Evolutionary conservation across 2,329 filamentous ascomycete species (phyloP).

Genomic region (Trichocomaceae sp.): DNA sequence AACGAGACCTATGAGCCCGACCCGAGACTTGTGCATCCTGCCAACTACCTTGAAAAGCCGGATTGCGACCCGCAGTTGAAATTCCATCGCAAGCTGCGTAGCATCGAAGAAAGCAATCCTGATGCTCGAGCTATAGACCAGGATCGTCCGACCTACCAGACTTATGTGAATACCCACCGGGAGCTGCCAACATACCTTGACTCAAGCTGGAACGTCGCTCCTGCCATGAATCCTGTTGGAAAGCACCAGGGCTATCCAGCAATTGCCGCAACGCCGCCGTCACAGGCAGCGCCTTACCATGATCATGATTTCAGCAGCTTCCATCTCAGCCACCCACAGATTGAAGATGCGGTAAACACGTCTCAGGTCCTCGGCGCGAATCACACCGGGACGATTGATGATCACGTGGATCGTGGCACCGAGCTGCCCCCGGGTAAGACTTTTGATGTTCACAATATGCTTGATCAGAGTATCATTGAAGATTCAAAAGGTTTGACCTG

Average conservation of each 20-base stretch:
- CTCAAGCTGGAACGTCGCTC: constrained; percentile 8
- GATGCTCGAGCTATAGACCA: constrained; percentile 3
- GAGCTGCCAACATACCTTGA: constrained; percentile 12
- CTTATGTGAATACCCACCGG: constrained; percentile 6
- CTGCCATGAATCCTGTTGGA: neutral
- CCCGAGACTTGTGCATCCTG: constrained; percentile 12
- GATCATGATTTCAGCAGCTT: constrained; percentile 1
- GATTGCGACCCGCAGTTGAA: constrained; percentile 9
- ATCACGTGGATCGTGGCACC: neutral
- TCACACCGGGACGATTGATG: neutral
- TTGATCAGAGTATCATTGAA: constrained; percentile 4
- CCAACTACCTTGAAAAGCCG: constrained; percentile 3
- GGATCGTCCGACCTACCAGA: constrained; percentile 3
- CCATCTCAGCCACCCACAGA: neutral
- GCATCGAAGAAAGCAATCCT: constrained; percentile 4
- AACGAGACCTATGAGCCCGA: constrained; percentile 11
- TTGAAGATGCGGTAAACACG: neutral
- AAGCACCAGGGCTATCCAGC: neutral
- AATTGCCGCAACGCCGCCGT: neutral
- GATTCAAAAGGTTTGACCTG: constrained; percentile 5
- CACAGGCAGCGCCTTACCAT: neutral
- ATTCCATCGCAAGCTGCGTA: constrained; percentile 8
- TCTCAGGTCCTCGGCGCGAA: neutral
- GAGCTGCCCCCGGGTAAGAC: constrained; percentile 9
- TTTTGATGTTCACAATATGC: constrained; percentile 5